These are phyloP conservation scores for Aspergillus puulaauensis DNA, from an alignment of 2,329 filamentous ascomycete genomes.

Conservation along the genomic window DNA sequence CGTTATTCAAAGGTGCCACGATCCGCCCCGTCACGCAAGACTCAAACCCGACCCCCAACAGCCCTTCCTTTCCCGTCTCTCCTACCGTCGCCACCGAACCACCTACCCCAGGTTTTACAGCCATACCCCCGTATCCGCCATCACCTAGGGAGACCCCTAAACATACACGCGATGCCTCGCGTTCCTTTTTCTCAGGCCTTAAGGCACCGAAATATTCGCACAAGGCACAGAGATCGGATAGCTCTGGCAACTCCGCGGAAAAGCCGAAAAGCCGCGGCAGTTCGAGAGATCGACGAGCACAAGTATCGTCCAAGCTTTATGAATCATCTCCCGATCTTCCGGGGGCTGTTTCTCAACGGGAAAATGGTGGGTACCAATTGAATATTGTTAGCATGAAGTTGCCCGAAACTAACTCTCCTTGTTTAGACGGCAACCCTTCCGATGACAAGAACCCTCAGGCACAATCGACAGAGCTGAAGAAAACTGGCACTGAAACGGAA, in stretches of 20 bases:
- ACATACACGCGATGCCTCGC: conserved; percentile 45
- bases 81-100: conserved; percentile 27
- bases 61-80: conserved; percentile 29
- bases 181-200: conserved; percentile 48
- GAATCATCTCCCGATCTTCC: conserved; percentile 45
- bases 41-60: conserved; percentile 29
- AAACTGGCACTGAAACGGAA: conserved; percentile 29
- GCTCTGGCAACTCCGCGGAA: conserved; percentile 36
- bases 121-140: conserved; percentile 46
- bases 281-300: conserved; percentile 43
- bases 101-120: conserved; percentile 44
- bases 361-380: conserved; percentile 24
- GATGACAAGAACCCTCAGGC: conserved; percentile 23
- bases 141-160: conserved; percentile 42
- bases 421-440: conserved; percentile 20
- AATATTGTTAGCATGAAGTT: background rate
- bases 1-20: conserved; percentile 38
- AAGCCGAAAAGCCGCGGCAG: conserved; percentile 43
- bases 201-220: conserved; percentile 49
- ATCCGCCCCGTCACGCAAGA: conserved; percentile 43
- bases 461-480: conserved; percentile 25
- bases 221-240: conserved; percentile 41
- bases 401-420: background rate
- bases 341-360: conserved; percentile 29
- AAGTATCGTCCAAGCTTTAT: conserved; percentile 36